These are phyloP conservation scores for Borovskyia barvae DNA, from an alignment of 208 protist genomes.

Conservation along the genomic window DNA sequence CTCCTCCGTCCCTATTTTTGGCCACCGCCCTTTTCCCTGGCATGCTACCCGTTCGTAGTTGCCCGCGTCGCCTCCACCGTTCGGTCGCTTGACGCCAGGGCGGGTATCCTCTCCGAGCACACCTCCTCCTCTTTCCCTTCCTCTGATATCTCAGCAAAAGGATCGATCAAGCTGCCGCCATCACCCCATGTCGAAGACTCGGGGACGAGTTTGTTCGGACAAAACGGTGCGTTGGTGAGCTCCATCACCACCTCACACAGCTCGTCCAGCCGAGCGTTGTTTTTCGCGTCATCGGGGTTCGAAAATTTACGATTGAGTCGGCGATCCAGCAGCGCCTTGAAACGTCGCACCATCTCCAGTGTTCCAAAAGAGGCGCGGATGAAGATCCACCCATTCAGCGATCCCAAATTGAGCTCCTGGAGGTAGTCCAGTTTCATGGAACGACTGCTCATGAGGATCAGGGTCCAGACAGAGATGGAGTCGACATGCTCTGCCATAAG, in stretches of 20 bases:
- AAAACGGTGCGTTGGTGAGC: constrained; percentile 46
- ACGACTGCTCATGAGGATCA: constrained; percentile 61
- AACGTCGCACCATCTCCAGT: constrained; percentile 57
- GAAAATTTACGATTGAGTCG: constrained; percentile 60
- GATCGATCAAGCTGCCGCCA: too few relatives aligned
- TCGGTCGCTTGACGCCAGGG: too few relatives aligned
- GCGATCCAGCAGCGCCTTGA: constrained; percentile 49
- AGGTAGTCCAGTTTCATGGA: constrained; percentile 49
- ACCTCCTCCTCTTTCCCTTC: too few relatives aligned
- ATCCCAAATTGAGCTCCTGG: constrained; percentile 52
- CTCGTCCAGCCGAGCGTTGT: constrained; percentile 62
- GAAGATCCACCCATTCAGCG: constrained; percentile 77
- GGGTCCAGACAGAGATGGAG: constrained; percentile 60
- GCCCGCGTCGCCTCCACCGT: too few relatives aligned
- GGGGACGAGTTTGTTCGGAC: constrained; percentile 35
- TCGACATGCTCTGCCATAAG: constrained; percentile 47
- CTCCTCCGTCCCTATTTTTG: too few relatives aligned
- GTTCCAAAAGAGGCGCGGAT: constrained; percentile 53
- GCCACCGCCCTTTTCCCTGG: too few relatives aligned
- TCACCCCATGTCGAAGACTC: constrained; percentile 45
- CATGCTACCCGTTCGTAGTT: too few relatives aligned
- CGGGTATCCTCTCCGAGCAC: too few relatives aligned
- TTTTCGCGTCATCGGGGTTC: constrained; percentile 46
- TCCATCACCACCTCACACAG: constrained; percentile 58
- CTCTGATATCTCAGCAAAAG: too few relatives aligned